Evolutionary conservation across 306 rosid species (phyloP).

Genomic region (Vicia villosa): DNA sequence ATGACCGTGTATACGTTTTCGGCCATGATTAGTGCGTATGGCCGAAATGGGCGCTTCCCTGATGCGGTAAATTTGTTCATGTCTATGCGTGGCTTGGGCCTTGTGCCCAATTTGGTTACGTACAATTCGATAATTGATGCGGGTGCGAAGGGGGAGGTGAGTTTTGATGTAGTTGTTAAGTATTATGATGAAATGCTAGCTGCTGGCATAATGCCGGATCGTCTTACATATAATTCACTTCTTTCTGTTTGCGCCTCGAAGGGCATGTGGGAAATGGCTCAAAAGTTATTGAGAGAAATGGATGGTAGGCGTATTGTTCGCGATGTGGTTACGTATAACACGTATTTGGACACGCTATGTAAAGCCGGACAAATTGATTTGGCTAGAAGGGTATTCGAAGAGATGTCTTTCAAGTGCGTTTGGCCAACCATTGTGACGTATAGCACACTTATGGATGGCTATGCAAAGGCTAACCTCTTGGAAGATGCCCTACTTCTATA

Average conservation of each 20-base stretch:
- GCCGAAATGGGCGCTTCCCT: conserved; percentile 62
- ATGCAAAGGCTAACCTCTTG: conserved; percentile 71
- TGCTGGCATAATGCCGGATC: conserved; percentile 66
- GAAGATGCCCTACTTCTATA: conserved; percentile 76
- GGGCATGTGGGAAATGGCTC: conserved; percentile 82
- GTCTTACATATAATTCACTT: conserved; percentile 82
- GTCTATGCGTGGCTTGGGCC: conserved; percentile 64
- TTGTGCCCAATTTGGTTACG: conserved; percentile 82
- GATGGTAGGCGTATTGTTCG: conserved; percentile 60
- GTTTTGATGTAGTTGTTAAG: conserved; percentile 62
- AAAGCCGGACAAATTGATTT: conserved; percentile 89
- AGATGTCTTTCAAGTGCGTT: conserved; percentile 67
- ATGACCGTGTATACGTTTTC: conserved; percentile 76
- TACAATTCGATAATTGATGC: conserved; percentile 91
- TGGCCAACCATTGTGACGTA: conserved; percentile 83
- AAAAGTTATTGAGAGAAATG: conserved; percentile 69
- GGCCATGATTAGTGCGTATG: conserved; percentile 81
- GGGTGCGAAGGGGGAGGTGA: conserved; percentile 73
- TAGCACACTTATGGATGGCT: conserved; percentile 86
- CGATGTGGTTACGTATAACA: conserved; percentile 81
- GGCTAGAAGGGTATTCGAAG: conserved; percentile 64
- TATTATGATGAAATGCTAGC: conserved; percentile 71
- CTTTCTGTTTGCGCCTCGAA: conserved; percentile 76
- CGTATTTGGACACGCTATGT: conserved; percentile 78
- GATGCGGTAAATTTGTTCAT: conserved; percentile 62